These are phyloP conservation scores for Rhodotorula mucilaginosa DNA, from an alignment of 1,284 basidiomycete species.

Conservation along the genomic window DNA sequence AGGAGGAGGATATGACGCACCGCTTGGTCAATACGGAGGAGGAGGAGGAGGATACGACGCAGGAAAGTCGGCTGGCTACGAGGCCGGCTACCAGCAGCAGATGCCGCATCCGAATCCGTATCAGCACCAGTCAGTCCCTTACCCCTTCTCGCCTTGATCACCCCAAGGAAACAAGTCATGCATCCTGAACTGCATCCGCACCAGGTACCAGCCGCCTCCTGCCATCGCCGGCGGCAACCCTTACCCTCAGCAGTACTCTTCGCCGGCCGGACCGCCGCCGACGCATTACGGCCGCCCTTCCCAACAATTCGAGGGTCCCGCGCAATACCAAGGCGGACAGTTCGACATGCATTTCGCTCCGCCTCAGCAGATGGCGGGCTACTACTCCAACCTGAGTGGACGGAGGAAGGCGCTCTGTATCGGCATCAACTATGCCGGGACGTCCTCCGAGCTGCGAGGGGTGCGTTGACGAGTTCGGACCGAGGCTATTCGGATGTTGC, in stretches of 20 bases:
- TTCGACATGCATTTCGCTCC: slow-evolving; percentile 36
- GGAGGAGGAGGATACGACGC: neutral
- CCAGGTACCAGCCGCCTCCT: slow-evolving; percentile 26
- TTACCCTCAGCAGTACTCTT: slow-evolving; percentile 19
- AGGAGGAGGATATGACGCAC: neutral
- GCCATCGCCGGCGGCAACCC: slow-evolving; percentile 13
- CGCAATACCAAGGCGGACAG: slow-evolving; percentile 40
- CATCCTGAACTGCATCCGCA: neutral
- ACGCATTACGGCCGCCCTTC: slow-evolving; percentile 37
- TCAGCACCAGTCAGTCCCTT: slow-evolving; percentile 20
- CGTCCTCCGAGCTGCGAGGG: slow-evolving; percentile 44
- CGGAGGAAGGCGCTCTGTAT: slow-evolving; percentile 42
- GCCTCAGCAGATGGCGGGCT: slow-evolving; percentile 11
- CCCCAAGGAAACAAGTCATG: no score
- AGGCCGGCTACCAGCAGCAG: slow-evolving; percentile 8
- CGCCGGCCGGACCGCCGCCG: slow-evolving; percentile 26
- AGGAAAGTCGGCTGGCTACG: slow-evolving; percentile 13
- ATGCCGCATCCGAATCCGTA: slow-evolving; percentile 22
- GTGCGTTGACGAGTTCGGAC: no score
- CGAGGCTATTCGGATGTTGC: no score
- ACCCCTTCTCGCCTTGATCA: no score
- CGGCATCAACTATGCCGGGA: slow-evolving; percentile 60
- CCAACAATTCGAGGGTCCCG: slow-evolving; percentile 31
- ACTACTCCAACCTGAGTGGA: slow-evolving; percentile 45
- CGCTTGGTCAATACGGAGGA: neutral